These are phyloP conservation scores for Vitis rupestris DNA, from an alignment of 164 flowering plant genomes.

Conservation along the genomic window DNA sequence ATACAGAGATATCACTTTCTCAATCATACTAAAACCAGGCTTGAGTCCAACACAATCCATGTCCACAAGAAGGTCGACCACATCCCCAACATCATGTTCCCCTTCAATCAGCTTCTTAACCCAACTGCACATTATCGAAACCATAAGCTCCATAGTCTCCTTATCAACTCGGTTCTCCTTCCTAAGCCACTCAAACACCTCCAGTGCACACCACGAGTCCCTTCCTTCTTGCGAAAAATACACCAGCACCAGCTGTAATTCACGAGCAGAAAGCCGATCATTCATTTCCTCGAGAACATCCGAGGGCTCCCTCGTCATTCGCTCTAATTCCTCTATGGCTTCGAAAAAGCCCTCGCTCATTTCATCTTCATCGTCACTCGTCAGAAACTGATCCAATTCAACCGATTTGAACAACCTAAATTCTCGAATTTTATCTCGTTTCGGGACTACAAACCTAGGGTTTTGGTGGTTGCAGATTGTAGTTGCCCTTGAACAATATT, in stretches of 20 bases:
- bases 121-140: conserved; percentile 93
- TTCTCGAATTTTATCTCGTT: conserved; percentile 28
- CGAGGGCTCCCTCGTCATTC: conserved; percentile 85
- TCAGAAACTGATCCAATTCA: conserved; percentile 51
- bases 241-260: conserved; percentile 78
- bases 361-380: conserved; percentile 63
- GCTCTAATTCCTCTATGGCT: conserved; percentile 86
- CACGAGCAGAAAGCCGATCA: conserved; percentile 63
- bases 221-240: conserved; percentile 92
- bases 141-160: conserved; percentile 96
- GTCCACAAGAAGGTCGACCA: conserved; percentile 79
- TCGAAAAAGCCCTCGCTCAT: conserved; percentile 78
- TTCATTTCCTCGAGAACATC: conserved; percentile 87
- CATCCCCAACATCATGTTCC: conserved; percentile 54
- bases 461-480: conserved; percentile 11
- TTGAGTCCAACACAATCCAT: conserved; percentile 94
- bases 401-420: conserved; percentile 45
- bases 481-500: conserved; percentile 21
- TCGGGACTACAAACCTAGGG: conserved; percentile 14
- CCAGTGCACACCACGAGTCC: conserved; percentile 95
- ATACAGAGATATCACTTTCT: conserved; percentile 83
- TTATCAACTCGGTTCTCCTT: conserved; percentile 84
- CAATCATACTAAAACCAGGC: conserved; percentile 84
- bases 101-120: conserved; percentile 70
- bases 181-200: conserved; percentile 91